Percentiles rank a stretch among this genome's conserved stretches.
These are phyloP conservation scores for Ceriops tagal DNA, from an alignment of 345 rosid species.

Conservation along the genomic window DNA sequence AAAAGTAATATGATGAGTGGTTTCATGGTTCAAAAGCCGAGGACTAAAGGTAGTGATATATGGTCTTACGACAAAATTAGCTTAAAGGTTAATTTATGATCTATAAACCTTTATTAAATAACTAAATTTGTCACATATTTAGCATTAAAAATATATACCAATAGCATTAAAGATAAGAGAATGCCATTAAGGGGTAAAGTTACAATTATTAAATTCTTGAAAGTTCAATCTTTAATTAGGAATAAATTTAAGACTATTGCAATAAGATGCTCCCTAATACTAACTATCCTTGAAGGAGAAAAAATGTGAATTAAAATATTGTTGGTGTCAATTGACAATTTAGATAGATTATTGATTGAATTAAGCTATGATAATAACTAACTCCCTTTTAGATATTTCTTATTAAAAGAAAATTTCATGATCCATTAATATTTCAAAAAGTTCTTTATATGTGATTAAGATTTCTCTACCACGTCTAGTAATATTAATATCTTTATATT, in stretches of 20 bases:
- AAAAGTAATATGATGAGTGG: neutral
- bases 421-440: neutral
- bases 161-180: no score
- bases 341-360: neutral
- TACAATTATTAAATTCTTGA: neutral
- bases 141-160: no score
- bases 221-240: neutral
- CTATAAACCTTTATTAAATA: no score
- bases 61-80: no score
- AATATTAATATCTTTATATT: neutral
- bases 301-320: neutral
- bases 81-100: no score
- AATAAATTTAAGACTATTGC: rapidly evolving
- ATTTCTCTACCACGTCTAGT: neutral
- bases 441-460: neutral
- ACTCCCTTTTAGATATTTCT: neutral
- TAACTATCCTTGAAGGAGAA: neutral
- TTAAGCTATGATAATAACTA: neutral
- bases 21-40: neutral
- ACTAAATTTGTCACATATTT: no score
- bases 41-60: neutral
- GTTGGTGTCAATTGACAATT: rapidly evolving
- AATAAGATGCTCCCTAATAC: neutral
- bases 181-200: no score
- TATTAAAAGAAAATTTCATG: neutral